phyloP scores from a whole-genome alignment of 495 filamentous ascomycete genomes.

The Parmelia sp. region DNA sequence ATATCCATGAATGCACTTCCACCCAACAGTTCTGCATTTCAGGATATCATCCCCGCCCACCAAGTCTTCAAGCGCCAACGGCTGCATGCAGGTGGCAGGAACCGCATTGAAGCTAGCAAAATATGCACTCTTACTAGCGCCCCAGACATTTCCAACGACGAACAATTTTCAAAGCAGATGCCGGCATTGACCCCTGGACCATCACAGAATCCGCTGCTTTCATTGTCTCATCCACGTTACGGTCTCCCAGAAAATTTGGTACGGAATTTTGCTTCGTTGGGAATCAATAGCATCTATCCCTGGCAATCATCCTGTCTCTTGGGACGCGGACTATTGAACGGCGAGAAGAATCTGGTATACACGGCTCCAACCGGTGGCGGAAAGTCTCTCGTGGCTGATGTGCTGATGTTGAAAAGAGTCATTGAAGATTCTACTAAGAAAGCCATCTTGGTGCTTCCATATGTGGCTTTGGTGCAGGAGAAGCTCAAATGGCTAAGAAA shows the following conservation, averaged over 20 bases:
- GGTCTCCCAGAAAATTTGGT: constrained; percentile 55
- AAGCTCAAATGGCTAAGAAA: constrained; percentile 72
- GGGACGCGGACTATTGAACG: constrained; percentile 58
- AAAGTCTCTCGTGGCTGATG: constrained; percentile 71
- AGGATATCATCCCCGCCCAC: constrained; percentile 12
- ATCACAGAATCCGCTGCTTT: constrained; percentile 53
- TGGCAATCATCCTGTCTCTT: constrained; percentile 80
- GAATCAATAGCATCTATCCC: constrained; percentile 65
- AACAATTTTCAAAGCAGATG: constrained; percentile 43
- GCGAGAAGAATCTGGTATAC: constrained; percentile 68
- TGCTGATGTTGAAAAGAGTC: constrained; percentile 67
- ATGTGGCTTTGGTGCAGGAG: constrained; percentile 77
- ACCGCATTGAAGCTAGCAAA: constrained; percentile 37
- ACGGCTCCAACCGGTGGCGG: constrained; percentile 81
- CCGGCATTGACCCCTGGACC: constrained; percentile 44
- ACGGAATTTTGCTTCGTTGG: constrained; percentile 56
- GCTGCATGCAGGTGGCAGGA: constrained; percentile 26
- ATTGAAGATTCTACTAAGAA: constrained; percentile 60
- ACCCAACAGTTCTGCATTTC: background rate
- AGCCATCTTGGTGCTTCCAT: constrained; percentile 72
- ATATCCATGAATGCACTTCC: background rate
- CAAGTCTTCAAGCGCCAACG: constrained; percentile 22
- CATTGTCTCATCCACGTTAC: constrained; percentile 58
- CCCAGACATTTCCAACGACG: constrained; percentile 20
- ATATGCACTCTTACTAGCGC: constrained; percentile 26